phyloP scores from a whole-genome alignment of 345 rosid genomes.

The Brassica carinata region DNA sequence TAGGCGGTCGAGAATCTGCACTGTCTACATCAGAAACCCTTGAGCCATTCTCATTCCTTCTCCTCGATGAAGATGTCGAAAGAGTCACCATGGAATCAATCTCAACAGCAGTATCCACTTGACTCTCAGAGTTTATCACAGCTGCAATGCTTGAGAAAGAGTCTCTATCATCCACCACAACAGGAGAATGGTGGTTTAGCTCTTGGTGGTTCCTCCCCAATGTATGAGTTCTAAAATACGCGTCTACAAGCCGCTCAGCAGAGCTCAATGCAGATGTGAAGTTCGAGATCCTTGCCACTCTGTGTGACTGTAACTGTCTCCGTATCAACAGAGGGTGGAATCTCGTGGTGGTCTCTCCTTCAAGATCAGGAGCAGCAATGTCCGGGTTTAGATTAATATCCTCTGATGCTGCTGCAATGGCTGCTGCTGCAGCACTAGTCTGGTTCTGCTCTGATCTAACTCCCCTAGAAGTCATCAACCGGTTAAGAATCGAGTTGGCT shows the following conservation, averaged over 20 bases:
- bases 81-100: conserved; percentile 81
- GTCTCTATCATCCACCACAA: not conserved
- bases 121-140: conserved; percentile 82
- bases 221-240: conserved; percentile 54
- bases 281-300: conserved; percentile 52
- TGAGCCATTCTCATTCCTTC: conserved; percentile 62
- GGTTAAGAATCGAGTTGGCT: conserved; percentile 52
- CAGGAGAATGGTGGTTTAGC: conserved; percentile 45
- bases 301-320: conserved; percentile 60
- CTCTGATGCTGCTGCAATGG: conserved; percentile 48
- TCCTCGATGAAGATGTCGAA: conserved; percentile 86
- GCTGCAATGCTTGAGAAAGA: conserved; percentile 59
- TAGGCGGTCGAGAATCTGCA: conserved; percentile 46
- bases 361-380: conserved; percentile 50
- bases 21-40: conserved; percentile 73
- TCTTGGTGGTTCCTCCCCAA: conserved; percentile 63
- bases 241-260: conserved; percentile 58
- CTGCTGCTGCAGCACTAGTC: conserved; percentile 44
- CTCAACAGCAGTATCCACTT: conserved; percentile 79
- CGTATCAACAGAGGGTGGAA: conserved; percentile 54
- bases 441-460: conserved; percentile 71
- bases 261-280: conserved; percentile 56
- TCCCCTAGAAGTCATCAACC: conserved; percentile 72
- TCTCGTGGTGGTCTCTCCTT: conserved; percentile 51
- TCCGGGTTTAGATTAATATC: conserved; percentile 56